Conservation (phyloP, 1,284 basidiomycete genomes). For the Puccinia hordei region DNA sequence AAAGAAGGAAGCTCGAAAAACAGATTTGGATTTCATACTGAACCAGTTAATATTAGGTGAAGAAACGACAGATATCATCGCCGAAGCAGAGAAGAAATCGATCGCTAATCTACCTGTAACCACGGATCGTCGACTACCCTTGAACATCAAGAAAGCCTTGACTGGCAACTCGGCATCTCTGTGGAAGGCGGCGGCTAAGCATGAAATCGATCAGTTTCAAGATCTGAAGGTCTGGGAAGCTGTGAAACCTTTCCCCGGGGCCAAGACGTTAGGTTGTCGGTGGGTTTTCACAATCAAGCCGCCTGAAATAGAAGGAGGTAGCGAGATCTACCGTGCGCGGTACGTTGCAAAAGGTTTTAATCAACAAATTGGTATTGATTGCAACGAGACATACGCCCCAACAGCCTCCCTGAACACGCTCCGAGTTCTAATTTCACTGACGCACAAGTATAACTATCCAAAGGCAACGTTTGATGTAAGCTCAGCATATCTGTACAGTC, state of each 20-base stretch:
- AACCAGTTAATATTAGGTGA: background rate
- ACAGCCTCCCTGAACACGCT: constrained; percentile 4
- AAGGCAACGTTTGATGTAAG: background rate
- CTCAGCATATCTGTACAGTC: constrained; percentile 1
- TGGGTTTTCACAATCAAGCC: constrained; percentile 40
- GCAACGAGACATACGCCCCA: constrained; percentile 6
- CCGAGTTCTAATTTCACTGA: background rate
- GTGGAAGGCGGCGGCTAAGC: background rate
- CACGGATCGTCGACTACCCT: background rate
- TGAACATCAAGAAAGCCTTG: background rate
- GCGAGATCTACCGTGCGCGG: background rate
- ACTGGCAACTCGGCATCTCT: background rate
- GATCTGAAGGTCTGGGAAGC: background rate
- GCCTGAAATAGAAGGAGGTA: background rate
- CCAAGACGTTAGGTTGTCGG: background rate
- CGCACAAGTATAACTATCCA: background rate
- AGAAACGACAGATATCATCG: background rate
- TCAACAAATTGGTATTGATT: constrained; percentile 27
- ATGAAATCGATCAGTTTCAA: background rate
- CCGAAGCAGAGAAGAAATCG: background rate
- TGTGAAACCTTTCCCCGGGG: background rate
- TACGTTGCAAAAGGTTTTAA: constrained; percentile 15
- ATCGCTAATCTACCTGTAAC: background rate
- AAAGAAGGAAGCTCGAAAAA: too few species aligned
- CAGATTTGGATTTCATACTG: background rate